Evolutionary conservation across 768 basidiomycete genomes (phyloP).

Genomic region (Boletus pseudo-olivaceus): DNA sequence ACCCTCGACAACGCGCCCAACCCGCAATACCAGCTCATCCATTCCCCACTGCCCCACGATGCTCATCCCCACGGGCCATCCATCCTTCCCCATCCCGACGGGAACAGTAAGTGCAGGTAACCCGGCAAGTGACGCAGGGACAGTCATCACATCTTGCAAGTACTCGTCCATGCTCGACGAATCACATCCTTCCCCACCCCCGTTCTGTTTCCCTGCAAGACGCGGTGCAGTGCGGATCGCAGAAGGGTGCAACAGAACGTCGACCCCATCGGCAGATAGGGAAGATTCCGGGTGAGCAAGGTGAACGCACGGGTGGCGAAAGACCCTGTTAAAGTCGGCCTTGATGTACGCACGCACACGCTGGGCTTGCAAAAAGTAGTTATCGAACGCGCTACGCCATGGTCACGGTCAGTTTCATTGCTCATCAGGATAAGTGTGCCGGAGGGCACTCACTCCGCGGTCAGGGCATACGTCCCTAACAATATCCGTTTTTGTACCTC

Average conservation of each 20-base stretch:
- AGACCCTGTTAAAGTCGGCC: slow-evolving; percentile 69
- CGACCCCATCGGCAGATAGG: slow-evolving; percentile 43
- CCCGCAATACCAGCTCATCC: slow-evolving; percentile 54
- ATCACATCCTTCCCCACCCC: background rate
- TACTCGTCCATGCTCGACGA: slow-evolving; percentile 53
- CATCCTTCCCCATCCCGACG: slow-evolving; percentile 41
- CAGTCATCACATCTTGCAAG: slow-evolving; percentile 88
- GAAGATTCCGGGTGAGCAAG: slow-evolving; percentile 20
- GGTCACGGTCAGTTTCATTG: background rate
- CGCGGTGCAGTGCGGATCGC: slow-evolving; percentile 81
- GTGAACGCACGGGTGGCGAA: slow-evolving; percentile 54
- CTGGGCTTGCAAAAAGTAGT: slow-evolving; percentile 93
- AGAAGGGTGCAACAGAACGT: slow-evolving; percentile 83
- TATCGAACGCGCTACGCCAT: slow-evolving; percentile 81
- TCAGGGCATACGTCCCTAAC: slow-evolving; percentile 87
- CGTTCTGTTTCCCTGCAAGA: slow-evolving; percentile 29
- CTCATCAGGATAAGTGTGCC: background rate
- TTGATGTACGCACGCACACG: slow-evolving; percentile 69
- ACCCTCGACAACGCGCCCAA: slow-evolving; percentile 48
- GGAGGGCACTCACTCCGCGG: slow-evolving; percentile 68
- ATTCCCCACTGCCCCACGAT: slow-evolving; percentile 87
- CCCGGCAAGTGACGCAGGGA: slow-evolving; percentile 88
- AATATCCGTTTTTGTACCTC: slow-evolving; percentile 88
- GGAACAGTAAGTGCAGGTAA: slow-evolving; percentile 82
- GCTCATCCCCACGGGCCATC: slow-evolving; percentile 84